A percentile compares a stretch with the other conserved stretches of the same genome.
Conservation (phyloP, 176 grass and related monocot species). For the Oryza rufipogon region DNA sequence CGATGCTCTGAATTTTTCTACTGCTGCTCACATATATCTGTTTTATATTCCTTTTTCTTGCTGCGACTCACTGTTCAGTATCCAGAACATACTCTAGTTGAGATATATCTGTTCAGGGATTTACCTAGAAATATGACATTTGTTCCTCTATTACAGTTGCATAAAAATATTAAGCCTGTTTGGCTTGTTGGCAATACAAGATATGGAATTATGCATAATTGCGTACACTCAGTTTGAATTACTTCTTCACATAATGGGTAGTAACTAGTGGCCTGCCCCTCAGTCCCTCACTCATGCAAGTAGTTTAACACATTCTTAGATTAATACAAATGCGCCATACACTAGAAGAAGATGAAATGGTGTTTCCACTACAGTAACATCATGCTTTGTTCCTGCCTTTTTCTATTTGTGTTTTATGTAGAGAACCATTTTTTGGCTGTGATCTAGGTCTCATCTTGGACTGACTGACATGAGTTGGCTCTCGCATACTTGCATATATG, state of each 20-base stretch:
- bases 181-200: conserved; percentile 6
- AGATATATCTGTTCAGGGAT: neutral
- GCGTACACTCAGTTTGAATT: neutral
- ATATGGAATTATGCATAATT: neutral
- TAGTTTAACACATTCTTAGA: conserved; percentile 5
- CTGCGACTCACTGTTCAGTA: neutral
- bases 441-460: neutral
- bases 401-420: neutral
- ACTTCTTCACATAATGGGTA: neutral
- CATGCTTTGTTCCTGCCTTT: neutral
- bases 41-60: neutral
- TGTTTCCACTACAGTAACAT: neutral
- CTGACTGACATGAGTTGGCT: conserved; percentile 1
- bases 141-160: neutral
- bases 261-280: neutral
- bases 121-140: neutral
- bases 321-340: neutral
- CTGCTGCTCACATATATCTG: neutral
- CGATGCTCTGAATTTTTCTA: conserved; percentile 20
- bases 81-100: conserved; percentile 4
- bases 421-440: conserved; percentile 2
- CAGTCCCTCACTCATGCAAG: neutral
- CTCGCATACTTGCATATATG: conserved; percentile 7
- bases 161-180: neutral
- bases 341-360: conserved; percentile 17